Conservation (phyloP, 441 rosid genomes). For the Populus hybrid region DNA sequence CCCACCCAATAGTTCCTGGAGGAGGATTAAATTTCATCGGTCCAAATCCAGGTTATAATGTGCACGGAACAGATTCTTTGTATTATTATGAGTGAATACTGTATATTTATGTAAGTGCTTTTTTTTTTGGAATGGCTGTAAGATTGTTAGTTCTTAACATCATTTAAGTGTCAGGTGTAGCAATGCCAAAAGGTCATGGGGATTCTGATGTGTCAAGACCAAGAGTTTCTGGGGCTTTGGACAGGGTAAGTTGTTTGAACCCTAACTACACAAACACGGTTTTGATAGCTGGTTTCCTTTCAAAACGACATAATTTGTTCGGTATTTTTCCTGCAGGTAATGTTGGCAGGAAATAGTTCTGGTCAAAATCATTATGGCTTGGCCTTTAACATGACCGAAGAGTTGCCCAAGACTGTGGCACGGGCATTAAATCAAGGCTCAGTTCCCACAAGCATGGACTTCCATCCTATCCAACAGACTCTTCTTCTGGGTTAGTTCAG, state of each 20-base stretch:
- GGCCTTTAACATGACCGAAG: constrained; percentile 27
- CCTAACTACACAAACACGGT: not conserved
- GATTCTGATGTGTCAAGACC: constrained; percentile 33
- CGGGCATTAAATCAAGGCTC: constrained; percentile 56
- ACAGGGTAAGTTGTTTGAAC: constrained; percentile 31
- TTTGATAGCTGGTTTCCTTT: not conserved
- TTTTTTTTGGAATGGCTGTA: not conserved
- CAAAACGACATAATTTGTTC: not conserved
- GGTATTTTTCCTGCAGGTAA: constrained; percentile 23
- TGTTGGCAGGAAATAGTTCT: constrained; percentile 29
- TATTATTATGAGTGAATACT: too few species aligned
- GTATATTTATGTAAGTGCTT: too few species aligned
- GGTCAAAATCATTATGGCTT: constrained; percentile 22
- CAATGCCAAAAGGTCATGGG: constrained; percentile 26
- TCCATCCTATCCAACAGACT: constrained; percentile 70
- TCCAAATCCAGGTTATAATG: constrained; percentile 31
- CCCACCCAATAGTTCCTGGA: constrained; percentile 36
- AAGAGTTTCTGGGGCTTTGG: constrained; percentile 30
- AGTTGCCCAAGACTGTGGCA: constrained; percentile 44
- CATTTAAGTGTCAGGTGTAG: constrained; percentile 20
- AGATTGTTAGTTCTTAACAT: not conserved
- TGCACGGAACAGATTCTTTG: not conserved
- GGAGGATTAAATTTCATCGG: constrained; percentile 31
- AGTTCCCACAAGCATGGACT: constrained; percentile 76
- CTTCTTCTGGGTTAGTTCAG: constrained; percentile 62